Base-by-base conservation (phyloP, 2,329 filamentous ascomycete species). In the Pseudohalonectria lignicola region DNA sequence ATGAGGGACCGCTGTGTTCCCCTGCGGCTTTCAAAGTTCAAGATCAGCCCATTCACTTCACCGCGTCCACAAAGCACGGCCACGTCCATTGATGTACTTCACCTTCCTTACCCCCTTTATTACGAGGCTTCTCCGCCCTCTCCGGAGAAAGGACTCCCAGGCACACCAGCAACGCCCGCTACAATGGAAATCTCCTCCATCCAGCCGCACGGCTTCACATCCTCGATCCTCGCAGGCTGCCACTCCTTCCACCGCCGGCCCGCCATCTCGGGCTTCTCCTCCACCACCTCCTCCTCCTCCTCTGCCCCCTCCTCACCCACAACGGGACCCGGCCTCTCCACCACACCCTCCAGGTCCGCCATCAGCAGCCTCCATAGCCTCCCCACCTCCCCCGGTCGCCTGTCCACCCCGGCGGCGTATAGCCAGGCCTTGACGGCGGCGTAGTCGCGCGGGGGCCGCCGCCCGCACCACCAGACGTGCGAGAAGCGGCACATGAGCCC, bases 341-440 rank as follows among this genome's bases (percentile, higher is more conserved):
- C 23, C 8, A 26, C 23, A 12, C 23, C 32, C 36, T 49, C 47
- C 10, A 49, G 31, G 26, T 49, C 46, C 4, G 23, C 15, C 9
- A 49, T 37, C 30, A 46, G 36, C n/a, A 18, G 4, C 7, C 34
- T 41, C 47, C 47, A 49, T 29, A 48, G n/a, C 3, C 11, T 12
- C 17, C 47, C 46, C 23, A 46, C 41, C 9, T 31, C 25, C 3
- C 47, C 47, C 1, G 46, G 41, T 3, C 45, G 41, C 1, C 26
- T 34, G 15, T 18, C 37, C 5, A 48, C 41, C 16, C 43, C 45
- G 17, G 38, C 41, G 2, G 41, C 35, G 39, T 47, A 43, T 29
- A 51, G 43, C 47, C 47, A 51, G 4, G 45, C 40, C 10, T 45
- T 43, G 29, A 51, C 43, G 33, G 47, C 49, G 4, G 41, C 40